Conservation (phyloP, 768 basidiomycete genomes). For the Kwoniella bestiolae region DNA sequence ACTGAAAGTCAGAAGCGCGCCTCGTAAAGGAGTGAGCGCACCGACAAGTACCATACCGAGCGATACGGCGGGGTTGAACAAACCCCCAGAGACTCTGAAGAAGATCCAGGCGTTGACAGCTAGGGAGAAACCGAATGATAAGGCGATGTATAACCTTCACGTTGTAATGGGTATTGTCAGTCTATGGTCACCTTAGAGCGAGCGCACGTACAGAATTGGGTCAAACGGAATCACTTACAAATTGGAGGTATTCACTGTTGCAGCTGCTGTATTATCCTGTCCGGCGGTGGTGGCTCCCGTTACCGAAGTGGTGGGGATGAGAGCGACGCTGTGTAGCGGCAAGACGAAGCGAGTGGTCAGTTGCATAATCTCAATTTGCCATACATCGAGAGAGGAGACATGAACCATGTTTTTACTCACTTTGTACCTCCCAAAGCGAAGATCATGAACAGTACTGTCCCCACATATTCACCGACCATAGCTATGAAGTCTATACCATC, state of each 20-base stretch:
- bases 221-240: conserved; percentile 21
- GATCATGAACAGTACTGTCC: conserved; percentile 56
- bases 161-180: background rate
- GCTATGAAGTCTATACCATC: conserved; percentile 46
- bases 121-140: conserved; percentile 56
- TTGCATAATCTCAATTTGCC: background rate
- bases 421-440: conserved; percentile 56
- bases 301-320: conserved; percentile 52
- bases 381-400: background rate
- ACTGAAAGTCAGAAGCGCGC: conserved; percentile 50
- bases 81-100: conserved; percentile 57
- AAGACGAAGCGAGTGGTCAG: too few species aligned
- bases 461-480: conserved; percentile 57
- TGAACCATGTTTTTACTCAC: conserved; percentile 42
- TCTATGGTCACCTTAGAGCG: background rate
- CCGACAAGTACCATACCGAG: conserved; percentile 58
- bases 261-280: conserved; percentile 41
- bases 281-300: conserved; percentile 49
- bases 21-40: conserved; percentile 56
- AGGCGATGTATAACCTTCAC: conserved; percentile 50
- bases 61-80: conserved; percentile 59
- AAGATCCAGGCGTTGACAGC: conserved; percentile 58
- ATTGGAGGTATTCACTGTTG: conserved; percentile 55
- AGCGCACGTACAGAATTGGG: background rate
- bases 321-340: conserved; percentile 54